Evolutionary conservation across 169 alveolate genomes (phyloP), one percentile per base, ranked within the genome.

Genomic region (Babesia divergens): DNA sequence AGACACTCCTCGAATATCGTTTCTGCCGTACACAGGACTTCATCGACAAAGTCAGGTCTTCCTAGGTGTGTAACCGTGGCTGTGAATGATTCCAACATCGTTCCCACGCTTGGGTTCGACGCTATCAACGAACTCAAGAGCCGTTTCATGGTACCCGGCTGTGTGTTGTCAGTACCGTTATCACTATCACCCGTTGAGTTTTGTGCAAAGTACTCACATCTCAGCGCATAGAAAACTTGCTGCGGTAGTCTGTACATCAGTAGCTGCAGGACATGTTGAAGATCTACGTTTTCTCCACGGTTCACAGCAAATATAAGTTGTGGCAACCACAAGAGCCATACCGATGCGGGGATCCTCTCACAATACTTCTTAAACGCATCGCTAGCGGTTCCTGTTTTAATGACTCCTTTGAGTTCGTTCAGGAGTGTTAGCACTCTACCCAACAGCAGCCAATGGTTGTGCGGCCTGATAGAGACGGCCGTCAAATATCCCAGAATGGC

Each of bases 241-340:
- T 86, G 92, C 6, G 92, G 92, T 34, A 69, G 55, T 31, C 62
- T 70, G 34, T 49, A 29, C 46, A 67, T 74, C 24, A 86, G 66
- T 18, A 66, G 40, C 69, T 76, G 81, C 20, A 86, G 72, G 42
- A 86, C 70, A 55, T 83, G 92, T 58, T 60, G 72, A n/a, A 86
- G 29, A 8, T 82, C 92, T 8, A 32, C 70, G 26, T 68, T 79
- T 35, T 83, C 90, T 34, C 44, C 40, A 26, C 80, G 40, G 58
- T 69, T 65, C 40, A 86, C 53, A 7, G 75, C 75, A 26, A 86
- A 71, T 37, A 86, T 83, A 35, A 86, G 52, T 67, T 86, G 92
- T 16, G 92, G 91, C 50, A 83, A 55, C 92, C 92, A 86, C 47
- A 75, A 58, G 47, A 83, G 72, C 92, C 92, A 86, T 29, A 86